Base-by-base conservation (phyloP, 345 rosid species). In the Clarkia xantiana region DNA sequence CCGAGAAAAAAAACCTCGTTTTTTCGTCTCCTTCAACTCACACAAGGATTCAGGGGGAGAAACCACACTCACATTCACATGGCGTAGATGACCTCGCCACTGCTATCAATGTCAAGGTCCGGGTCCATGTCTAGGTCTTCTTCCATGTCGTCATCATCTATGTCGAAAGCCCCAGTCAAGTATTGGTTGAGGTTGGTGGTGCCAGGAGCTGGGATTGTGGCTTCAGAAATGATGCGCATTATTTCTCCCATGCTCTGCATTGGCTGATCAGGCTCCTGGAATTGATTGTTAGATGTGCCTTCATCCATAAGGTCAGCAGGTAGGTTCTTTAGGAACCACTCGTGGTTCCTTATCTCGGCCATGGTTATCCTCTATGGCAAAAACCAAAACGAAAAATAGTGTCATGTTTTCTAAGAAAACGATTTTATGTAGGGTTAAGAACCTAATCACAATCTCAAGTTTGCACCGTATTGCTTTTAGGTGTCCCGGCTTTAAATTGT, bases 91-190 rank as follows among this genome's bases (percentile, higher is more conserved):
- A 91, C 71, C 67, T 91, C 99, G 44, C 96, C 99, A 10, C 99
- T 87, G 71, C 96, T 91, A 41, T 91, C 99, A 0, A 84, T 72
- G 59, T 87, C 99, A 18, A 87, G 86, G 54, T 91, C 98, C 0
- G 86, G 84, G 60, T 91, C 99, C 7, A 77, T 73, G 54, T 91
- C 99, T 18, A 77, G 39, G 64, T 91, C 99, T 47, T 91, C 98
- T 11, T 91, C 99, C 99, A 93, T 87, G 20, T 87, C 89, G 5
- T 91, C 99, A 6, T 91, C 99, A 6, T 87, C 96, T 39, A 86
- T 71, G 46, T 82, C 99, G 40, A 84, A 62, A 76, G 96, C 72
- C n/a, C 93, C 96, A 1, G 83, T 78, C 67, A 82, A 69, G 56
- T 77, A 82, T 10, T 73, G 83, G 75, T 84, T 78, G 11, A 82